phyloP scores from a whole-genome alignment of 2,329 filamentous ascomycete species.

The Neocatenulostroma microsporum region DNA sequence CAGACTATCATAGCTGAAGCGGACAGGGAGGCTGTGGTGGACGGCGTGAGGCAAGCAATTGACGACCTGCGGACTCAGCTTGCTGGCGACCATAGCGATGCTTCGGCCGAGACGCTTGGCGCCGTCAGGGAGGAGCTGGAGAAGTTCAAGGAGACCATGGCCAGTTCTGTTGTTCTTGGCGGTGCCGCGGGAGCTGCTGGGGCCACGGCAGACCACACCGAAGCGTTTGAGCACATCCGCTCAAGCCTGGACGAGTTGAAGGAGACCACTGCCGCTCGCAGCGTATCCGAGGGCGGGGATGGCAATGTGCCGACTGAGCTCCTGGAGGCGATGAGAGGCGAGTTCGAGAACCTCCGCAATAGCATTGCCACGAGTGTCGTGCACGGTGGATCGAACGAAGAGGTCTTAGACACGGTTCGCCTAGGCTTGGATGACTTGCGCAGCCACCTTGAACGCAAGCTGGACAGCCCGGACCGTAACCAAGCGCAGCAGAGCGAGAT shows the following conservation, averaged over 20 bases:
- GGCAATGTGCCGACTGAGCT: conserved; percentile 42
- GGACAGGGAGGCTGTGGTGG: conserved; percentile 56
- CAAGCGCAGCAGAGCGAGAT: conserved; percentile 48
- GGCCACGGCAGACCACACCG: conserved; percentile 23
- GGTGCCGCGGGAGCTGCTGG: conserved; percentile 16
- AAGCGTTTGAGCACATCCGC: conserved; percentile 21
- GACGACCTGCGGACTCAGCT: conserved; percentile 37
- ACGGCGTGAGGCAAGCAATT: conserved; percentile 50
- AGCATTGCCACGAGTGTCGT: conserved; percentile 34
- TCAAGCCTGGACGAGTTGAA: conserved; percentile 33
- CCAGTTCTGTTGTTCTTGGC: conserved; percentile 35
- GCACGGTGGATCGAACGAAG: conserved; percentile 38
- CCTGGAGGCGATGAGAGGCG: conserved; percentile 45
- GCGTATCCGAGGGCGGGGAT: conserved; percentile 19
- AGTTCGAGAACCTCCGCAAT: conserved; percentile 42
- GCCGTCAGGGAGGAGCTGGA: conserved; percentile 38
- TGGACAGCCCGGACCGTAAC: conserved; percentile 48
- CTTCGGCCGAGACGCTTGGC: conserved; percentile 36
- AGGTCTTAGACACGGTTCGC: conserved; percentile 42
- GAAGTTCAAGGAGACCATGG: conserved; percentile 35
- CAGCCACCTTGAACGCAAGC: conserved; percentile 44
- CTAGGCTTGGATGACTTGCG: conserved; percentile 44
- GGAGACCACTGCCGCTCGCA: conserved; percentile 22
- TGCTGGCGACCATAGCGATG: conserved; percentile 32
- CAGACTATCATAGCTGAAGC: conserved; percentile 43